Conservation (phyloP, 2,329 filamentous ascomycete genomes). For the Alternaria sp. region DNA sequence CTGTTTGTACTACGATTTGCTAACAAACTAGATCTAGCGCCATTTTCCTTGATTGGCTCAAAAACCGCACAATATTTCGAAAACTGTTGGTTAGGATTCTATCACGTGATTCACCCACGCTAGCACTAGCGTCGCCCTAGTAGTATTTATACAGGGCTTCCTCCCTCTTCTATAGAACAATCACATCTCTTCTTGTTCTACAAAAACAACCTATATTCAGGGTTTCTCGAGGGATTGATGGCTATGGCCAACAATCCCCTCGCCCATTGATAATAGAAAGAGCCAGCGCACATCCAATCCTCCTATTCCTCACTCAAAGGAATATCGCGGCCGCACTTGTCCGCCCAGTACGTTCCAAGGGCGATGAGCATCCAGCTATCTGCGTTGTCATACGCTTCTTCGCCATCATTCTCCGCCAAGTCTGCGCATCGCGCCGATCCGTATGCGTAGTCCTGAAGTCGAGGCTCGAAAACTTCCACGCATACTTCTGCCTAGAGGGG, state of each 20-base stretch:
- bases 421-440: neutral
- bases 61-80: neutral
- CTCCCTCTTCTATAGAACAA: neutral
- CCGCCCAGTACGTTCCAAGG: neutral
- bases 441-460: neutral
- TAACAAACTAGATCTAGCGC: neutral
- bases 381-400: neutral
- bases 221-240: neutral
- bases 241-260: neutral
- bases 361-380: neutral
- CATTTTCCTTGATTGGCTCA: neutral
- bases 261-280: neutral
- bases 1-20: neutral
- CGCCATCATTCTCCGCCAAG: neutral
- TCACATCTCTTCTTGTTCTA: neutral
- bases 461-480: neutral
- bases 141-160: neutral
- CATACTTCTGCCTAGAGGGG: neutral
- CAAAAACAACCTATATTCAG: neutral
- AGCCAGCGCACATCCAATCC: neutral
- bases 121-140: too few relatives aligned
- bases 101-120: too few relatives aligned
- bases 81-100: neutral
- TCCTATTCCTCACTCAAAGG: neutral
- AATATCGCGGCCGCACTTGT: neutral